Base-by-base conservation (phyloP, 2,329 filamentous ascomycete genomes). In the Colletotrichum truncatum region DNA sequence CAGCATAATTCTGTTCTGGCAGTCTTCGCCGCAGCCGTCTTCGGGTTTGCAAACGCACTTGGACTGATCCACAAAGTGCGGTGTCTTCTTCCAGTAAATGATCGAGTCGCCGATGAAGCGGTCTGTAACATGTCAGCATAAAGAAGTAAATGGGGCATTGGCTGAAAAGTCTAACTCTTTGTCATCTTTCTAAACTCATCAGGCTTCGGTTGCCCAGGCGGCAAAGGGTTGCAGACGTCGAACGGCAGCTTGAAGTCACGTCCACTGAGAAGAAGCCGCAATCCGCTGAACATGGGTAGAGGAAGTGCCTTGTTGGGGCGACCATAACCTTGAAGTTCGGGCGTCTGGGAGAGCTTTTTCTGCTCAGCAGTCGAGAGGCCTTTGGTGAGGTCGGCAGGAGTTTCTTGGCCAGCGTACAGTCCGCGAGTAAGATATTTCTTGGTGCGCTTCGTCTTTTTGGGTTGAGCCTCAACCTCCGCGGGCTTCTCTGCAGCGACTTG, bases 1-100 rank as follows among this genome's bases (percentile, higher is more conserved):
- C 60, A 97, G 89, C 94, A 98, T 98, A 77, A 94, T 94, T 67
- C 94, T 87, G 77, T 99, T 99, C 74, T 97, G 92, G 78, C 96
- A 99, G 72, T 92, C 87, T 68, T 98, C 93, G 68, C 89, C 92
- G 73, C 96, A 98, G 34, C 93, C 94, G 57, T 91, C 89, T 56
- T 94, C 92, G 6, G 87, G 83, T 41, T 82, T 89, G 80, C 94
- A 97, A 63, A 93, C 89, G 74, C 94, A 97, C 74, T 89, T 90
- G 65, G 90, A 92, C 62, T 89, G 87, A 67, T 93, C 87, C 71
- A 93, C 89, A 70, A 91, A 87, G 65, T 91, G 88, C 36, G 91
- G 91, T 41, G 86, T 89, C 73, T 93, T 93, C 76, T 92, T 92
- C 93, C 94, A 97, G 71, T 91, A 86, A 10, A 90, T 87, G 25